Conservation (phyloP, 1,284 basidiomycete genomes). For the Rhodotorula sp. region DNA sequence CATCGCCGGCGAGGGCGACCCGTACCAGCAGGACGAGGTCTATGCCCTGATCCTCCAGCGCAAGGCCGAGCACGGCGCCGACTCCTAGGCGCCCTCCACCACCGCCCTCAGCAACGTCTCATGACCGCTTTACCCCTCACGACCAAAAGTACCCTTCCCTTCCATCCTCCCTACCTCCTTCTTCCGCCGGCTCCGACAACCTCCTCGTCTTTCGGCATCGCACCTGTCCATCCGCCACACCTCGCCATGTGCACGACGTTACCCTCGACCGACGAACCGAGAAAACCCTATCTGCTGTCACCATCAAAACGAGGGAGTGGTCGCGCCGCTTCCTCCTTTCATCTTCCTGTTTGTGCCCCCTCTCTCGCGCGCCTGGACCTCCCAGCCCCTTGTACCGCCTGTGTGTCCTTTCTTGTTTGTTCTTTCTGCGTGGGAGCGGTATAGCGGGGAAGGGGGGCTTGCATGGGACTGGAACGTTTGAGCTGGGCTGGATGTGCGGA, state of each 20-base stretch:
- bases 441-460: too few relatives aligned
- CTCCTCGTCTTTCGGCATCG: background rate
- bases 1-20: constrained; percentile 61
- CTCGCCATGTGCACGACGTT: background rate
- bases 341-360: too few relatives aligned
- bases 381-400: too few relatives aligned
- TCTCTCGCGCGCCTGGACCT: too few relatives aligned
- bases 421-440: too few relatives aligned
- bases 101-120: background rate
- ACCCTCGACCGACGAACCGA: background rate
- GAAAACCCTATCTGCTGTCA: background rate
- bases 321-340: too few relatives aligned
- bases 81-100: background rate
- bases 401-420: too few relatives aligned
- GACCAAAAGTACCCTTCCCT: background rate
- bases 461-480: too few relatives aligned
- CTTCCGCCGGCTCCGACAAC: too few relatives aligned
- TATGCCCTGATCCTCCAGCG: constrained; percentile 27
- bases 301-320: too few relatives aligned
- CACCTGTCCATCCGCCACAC: background rate
- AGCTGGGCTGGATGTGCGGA: too few relatives aligned
- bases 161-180: background rate
- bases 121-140: background rate
- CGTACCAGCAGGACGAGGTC: constrained; percentile 57
- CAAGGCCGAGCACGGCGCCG: constrained; percentile 15